phyloP scores from a whole-genome alignment of 768 basidiomycete species.

The Mycena olivaceomarginata region DNA sequence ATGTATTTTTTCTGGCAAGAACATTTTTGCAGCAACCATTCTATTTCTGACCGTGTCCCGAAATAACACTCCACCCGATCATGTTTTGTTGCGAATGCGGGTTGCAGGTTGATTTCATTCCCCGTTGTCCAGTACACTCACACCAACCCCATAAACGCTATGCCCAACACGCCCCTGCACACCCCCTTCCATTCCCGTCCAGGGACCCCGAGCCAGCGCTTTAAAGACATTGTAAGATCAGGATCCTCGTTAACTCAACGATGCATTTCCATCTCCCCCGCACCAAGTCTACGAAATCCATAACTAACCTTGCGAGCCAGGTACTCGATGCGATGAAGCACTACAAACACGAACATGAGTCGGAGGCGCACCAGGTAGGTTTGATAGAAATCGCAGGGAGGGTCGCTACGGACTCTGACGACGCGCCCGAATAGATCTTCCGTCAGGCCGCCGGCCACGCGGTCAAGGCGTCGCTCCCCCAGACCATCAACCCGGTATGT shows the following conservation, averaged over 20 bases:
- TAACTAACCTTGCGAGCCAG: conserved; percentile 73
- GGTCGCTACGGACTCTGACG: conserved; percentile 33
- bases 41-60: conserved; percentile 1
- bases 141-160: conserved; percentile 24
- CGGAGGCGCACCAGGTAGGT: conserved; percentile 89
- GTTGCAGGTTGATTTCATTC: not conserved
- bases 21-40: not conserved
- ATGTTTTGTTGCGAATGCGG: not conserved
- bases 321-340: conserved; percentile 81
- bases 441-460: conserved; percentile 83
- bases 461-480: conserved; percentile 78
- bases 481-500: conserved; percentile 82
- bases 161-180: conserved; percentile 31
- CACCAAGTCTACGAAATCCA: conserved; percentile 54
- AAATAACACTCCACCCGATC: conserved; percentile 11
- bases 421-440: conserved; percentile 74
- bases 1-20: conserved; percentile 11
- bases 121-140: conserved; percentile 16
- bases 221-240: conserved; percentile 66
- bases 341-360: conserved; percentile 86
- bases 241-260: conserved; percentile 20
- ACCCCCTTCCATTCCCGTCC: conserved; percentile 53
- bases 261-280: conserved; percentile 72
- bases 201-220: conserved; percentile 56
- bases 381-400: not conserved